phyloP scores from a whole-genome alignment of 371 early-diverging fungal species.

The Nematocida parisii region DNA sequence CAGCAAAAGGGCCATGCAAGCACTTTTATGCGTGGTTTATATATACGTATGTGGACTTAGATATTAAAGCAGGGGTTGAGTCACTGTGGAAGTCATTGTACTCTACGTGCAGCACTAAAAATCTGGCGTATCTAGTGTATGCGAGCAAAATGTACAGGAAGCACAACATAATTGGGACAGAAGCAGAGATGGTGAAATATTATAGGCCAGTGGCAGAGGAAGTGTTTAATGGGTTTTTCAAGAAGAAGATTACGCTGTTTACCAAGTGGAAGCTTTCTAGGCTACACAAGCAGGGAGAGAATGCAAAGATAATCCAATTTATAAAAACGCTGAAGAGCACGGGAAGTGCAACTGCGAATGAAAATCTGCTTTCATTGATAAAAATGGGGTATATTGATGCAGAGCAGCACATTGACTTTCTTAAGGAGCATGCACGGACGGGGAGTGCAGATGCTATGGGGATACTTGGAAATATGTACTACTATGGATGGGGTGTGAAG shows the following conservation, averaged over 20 bases:
- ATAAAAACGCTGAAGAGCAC: slow-evolving; percentile 35
- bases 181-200: slow-evolving; percentile 18
- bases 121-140: slow-evolving; percentile 34
- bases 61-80: slow-evolving; percentile 24
- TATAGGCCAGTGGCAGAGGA: slow-evolving; percentile 41
- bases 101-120: slow-evolving; percentile 24
- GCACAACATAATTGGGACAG: slow-evolving; percentile 23
- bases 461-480: slow-evolving; percentile 68
- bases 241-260: slow-evolving; percentile 23
- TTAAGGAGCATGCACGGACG: slow-evolving; percentile 54
- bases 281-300: slow-evolving; percentile 48
- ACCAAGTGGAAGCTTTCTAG: slow-evolving; percentile 51
- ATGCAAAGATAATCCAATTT: slow-evolving; percentile 46
- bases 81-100: slow-evolving; percentile 17
- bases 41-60: slow-evolving; percentile 14
- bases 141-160: slow-evolving; percentile 32
- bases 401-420: slow-evolving; percentile 41
- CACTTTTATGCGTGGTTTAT: slow-evolving; percentile 53
- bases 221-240: slow-evolving; percentile 35
- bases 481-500: slow-evolving; percentile 65
- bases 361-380: slow-evolving; percentile 60
- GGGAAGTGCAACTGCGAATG: slow-evolving; percentile 47
- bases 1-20: slow-evolving; percentile 12
- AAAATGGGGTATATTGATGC: slow-evolving; percentile 57
- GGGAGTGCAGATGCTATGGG: slow-evolving; percentile 61